Base-by-base conservation (phyloP, 495 filamentous ascomycete species). In the Podospora australis region DNA sequence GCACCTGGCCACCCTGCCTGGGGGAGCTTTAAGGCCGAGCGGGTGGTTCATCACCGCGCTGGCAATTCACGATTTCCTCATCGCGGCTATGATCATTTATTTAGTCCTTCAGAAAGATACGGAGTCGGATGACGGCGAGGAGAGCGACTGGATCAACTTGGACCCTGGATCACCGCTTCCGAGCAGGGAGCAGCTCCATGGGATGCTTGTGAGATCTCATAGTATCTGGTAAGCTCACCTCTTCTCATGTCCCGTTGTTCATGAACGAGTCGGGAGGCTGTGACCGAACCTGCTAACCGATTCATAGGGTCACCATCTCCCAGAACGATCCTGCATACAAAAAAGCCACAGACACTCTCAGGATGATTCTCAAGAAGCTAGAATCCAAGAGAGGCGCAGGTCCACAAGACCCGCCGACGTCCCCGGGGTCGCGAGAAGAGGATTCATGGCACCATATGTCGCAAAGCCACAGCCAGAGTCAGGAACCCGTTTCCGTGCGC, bases 21-120 rank as follows among this genome's bases (percentile, higher is more conserved):
- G 68, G 6, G 68, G 69, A 0, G 48, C 65, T 6, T 47, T 77
- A 14, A 50, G 49, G 32, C 55, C 61, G 20, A 62, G 64, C 23
- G 59, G 62, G 1, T 77, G 72, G 72, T 75, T 71, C 44, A 44
- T 74, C 17, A 60, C 65, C 6, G 63, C 68, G 0, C 40, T 69
- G 6, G 60, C 69, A 1, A 64, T 71, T 32, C 70, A 75, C 36
- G 72, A 77, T 53, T 75, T 72, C 46, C 63, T 77, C 7, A 55
- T 77, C 0, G 73, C 71, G 1, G 70, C 67, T 24, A 73, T 71
- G 66, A 62, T 74, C 6, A 45, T 77, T 5, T 72, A 65, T 20
- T 52, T 74, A 21, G 59, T 67, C 22, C 30, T 72, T 26, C 64
- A 70, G 34, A 65, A 66, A 41, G 52, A 60, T 2, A 51, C 46